phyloP scores from a whole-genome alignment of 805 yeast species.

The Candida nitratophila region DNA sequence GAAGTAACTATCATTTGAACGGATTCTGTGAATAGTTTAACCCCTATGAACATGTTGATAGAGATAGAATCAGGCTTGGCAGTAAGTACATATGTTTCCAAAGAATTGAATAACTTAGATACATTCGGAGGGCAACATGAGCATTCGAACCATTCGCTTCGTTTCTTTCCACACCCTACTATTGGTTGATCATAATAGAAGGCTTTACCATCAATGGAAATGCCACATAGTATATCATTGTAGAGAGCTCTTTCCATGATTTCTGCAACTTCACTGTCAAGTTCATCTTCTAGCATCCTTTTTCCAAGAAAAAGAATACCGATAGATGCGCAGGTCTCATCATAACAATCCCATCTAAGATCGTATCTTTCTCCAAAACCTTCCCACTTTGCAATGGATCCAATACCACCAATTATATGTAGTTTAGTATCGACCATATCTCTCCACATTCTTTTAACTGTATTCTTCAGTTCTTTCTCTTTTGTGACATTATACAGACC shows the following conservation, averaged over 20 bases:
- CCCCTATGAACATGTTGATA: slow-evolving; percentile 13
- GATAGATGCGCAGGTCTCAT: slow-evolving; percentile 22
- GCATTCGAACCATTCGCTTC: slow-evolving; percentile 16
- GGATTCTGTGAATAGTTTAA: slow-evolving; percentile 1
- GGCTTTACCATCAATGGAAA: slow-evolving; percentile 16
- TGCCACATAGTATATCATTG: slow-evolving; percentile 19
- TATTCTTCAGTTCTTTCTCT: slow-evolving; percentile 8
- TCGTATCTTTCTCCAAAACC: slow-evolving; percentile 21
- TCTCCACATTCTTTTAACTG: slow-evolving; percentile 12
- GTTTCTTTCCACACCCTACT: slow-evolving; percentile 7
- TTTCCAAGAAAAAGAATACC: slow-evolving; percentile 15
- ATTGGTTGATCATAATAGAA: slow-evolving; percentile 19
- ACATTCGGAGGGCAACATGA: slow-evolving; percentile 24
- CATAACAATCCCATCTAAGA: slow-evolving; percentile 17
- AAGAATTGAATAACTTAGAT: slow-evolving; percentile 15
- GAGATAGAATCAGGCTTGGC: slow-evolving; percentile 6
- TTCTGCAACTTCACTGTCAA: slow-evolving; percentile 11
- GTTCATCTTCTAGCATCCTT: slow-evolving; percentile 9
- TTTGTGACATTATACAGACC: slow-evolving; percentile 13
- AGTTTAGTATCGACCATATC: slow-evolving; percentile 17
- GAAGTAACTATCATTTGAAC: slow-evolving; percentile 5
- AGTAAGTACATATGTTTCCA: slow-evolving; percentile 13
- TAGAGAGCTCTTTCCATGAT: slow-evolving; percentile 18
- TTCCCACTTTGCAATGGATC: slow-evolving; percentile 17
- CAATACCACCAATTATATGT: slow-evolving; percentile 22